phyloP scores from a whole-genome alignment of 2,329 filamentous ascomycete species.

The Aspergillus proliferans region DNA sequence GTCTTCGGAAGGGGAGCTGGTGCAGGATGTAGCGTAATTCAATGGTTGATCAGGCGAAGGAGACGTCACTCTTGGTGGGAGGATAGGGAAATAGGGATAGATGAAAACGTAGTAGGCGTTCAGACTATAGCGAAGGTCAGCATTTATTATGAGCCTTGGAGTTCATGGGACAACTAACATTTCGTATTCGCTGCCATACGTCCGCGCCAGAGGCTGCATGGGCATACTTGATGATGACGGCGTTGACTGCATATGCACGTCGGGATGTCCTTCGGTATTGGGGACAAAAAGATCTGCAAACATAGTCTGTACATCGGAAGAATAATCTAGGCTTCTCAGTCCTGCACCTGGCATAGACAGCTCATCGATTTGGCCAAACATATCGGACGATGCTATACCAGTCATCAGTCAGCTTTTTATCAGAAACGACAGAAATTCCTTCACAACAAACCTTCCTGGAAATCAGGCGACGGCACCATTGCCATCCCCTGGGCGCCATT shows the following conservation, averaged over 20 bases:
- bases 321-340: conserved; percentile 34
- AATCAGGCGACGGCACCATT: conserved; percentile 17
- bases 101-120: conserved; percentile 44
- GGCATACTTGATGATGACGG: conserved; percentile 21
- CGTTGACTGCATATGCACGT: conserved; percentile 22
- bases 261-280: conserved; percentile 16
- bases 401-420: conserved; percentile 14
- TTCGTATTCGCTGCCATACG: conserved; percentile 36
- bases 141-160: not conserved
- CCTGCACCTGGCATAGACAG: conserved; percentile 36
- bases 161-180: conserved; percentile 26
- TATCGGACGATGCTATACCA: conserved; percentile 20
- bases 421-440: not conserved
- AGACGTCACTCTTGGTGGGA: conserved; percentile 31
- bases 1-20: conserved; percentile 25
- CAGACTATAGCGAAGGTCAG: conserved; percentile 25
- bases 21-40: conserved; percentile 23
- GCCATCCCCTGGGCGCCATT: conserved; percentile 16
- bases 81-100: conserved; percentile 41
- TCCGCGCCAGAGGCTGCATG: conserved; percentile 28
- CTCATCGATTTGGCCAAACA: conserved; percentile 37
- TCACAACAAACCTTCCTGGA: conserved; percentile 29
- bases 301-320: conserved; percentile 31
- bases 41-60: conserved; percentile 29
- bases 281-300: conserved; percentile 31